These are phyloP conservation scores for Paecilomyces dactylethromorphus DNA, from an alignment of 2,329 filamentous ascomycete genomes.

Conservation along the genomic window DNA sequence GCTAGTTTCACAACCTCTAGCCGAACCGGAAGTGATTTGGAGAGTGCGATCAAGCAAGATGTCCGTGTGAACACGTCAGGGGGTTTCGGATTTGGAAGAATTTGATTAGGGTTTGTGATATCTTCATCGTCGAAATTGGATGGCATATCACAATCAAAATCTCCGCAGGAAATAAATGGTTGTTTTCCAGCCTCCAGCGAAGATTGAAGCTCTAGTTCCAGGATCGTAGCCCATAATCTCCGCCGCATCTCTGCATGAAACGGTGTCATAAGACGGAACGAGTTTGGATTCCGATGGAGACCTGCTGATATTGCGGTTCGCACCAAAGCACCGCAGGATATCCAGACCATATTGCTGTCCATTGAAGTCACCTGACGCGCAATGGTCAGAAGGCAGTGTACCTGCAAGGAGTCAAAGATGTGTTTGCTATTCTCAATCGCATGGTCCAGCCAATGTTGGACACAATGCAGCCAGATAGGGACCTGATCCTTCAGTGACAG, in stretches of 20 bases:
- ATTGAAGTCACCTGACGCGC: slow-evolving; percentile 24
- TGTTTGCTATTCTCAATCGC: slow-evolving; percentile 24
- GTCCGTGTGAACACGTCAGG: background rate
- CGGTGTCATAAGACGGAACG: slow-evolving; percentile 24
- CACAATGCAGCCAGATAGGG: slow-evolving; percentile 2
- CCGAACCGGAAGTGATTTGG: background rate
- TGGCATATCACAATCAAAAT: background rate
- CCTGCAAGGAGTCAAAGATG: slow-evolving; percentile 24
- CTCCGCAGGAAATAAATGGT: background rate
- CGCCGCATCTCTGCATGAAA: slow-evolving; percentile 41
- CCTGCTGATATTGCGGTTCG: slow-evolving; percentile 38
- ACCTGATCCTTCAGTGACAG: background rate
- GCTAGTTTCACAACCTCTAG: background rate
- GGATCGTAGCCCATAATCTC: slow-evolving; percentile 39
- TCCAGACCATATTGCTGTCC: slow-evolving; percentile 28
- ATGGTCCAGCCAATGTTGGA: slow-evolving; percentile 27
- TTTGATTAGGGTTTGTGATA: background rate
- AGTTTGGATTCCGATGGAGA: slow-evolving; percentile 32
- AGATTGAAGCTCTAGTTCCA: slow-evolving; percentile 35
- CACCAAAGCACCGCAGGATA: slow-evolving; percentile 31
- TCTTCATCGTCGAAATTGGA: background rate
- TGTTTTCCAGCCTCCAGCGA: slow-evolving; percentile 28
- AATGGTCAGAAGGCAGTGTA: slow-evolving; percentile 25
- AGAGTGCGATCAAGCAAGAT: background rate
- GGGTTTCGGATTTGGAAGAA: background rate